Conservation (phyloP, 2,329 filamentous ascomycete genomes). For the Talaromyces sp. region DNA sequence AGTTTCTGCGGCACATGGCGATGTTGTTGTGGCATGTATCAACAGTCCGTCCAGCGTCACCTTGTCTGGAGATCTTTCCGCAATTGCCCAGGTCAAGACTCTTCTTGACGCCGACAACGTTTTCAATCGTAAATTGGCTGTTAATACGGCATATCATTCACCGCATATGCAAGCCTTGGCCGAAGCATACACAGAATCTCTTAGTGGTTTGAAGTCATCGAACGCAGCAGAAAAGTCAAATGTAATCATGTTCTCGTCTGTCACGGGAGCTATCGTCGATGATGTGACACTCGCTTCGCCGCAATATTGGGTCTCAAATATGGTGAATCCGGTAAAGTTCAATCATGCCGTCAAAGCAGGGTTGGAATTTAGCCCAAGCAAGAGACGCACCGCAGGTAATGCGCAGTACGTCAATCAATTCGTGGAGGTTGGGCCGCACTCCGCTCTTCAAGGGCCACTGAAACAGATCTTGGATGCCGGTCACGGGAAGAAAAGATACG, state of each 20-base stretch:
- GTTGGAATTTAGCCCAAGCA: neutral
- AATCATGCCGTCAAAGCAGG: neutral
- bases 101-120: neutral
- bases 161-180: neutral
- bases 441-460: neutral
- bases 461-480: neutral
- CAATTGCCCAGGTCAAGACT: neutral
- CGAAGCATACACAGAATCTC: neutral
- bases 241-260: neutral
- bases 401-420: neutral
- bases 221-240: neutral
- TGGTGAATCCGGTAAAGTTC: neutral
- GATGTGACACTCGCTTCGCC: neutral
- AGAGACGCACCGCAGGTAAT: neutral
- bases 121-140: neutral
- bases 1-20: slow-evolving; percentile 13
- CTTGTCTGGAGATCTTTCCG: neutral
- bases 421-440: neutral
- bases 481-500: neutral
- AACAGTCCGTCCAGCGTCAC: slow-evolving; percentile 3
- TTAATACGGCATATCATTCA: neutral
- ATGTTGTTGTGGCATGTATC: slow-evolving; percentile 27
- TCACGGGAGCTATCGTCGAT: neutral
- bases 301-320: neutral
- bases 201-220: neutral